These are phyloP conservation scores for Mycena vitilis DNA, from an alignment of 768 basidiomycete genomes.

Conservation along the genomic window DNA sequence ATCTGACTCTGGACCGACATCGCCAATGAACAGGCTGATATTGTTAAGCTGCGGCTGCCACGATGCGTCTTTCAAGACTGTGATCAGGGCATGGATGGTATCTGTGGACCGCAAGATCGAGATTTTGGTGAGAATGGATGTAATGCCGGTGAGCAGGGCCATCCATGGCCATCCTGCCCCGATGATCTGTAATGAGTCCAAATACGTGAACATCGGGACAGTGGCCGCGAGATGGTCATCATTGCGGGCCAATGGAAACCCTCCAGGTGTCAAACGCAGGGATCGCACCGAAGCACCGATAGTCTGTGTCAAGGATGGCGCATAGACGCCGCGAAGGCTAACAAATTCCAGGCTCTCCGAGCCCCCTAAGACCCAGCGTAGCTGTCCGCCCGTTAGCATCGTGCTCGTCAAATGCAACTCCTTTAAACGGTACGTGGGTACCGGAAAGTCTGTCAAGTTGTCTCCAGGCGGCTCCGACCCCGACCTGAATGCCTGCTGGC, in stretches of 20 bases:
- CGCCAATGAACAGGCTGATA: too few species aligned
- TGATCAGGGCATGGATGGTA: neutral
- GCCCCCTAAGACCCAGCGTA: neutral
- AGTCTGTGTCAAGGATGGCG: neutral
- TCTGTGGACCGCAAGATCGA: neutral
- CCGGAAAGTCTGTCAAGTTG: neutral
- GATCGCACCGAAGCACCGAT: neutral
- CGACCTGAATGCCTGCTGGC: neutral
- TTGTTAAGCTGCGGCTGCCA: conserved; percentile 7
- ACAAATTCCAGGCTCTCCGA: neutral
- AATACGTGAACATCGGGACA: neutral
- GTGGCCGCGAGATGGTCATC: neutral
- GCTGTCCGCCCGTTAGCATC: neutral
- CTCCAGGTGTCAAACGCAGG: neutral
- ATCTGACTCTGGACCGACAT: too few species aligned
- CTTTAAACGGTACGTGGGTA: neutral
- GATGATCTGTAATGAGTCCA: neutral
- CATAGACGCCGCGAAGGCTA: neutral
- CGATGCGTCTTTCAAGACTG: neutral
- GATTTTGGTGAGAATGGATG: neutral
- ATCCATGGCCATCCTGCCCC: neutral
- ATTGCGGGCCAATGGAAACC: neutral
- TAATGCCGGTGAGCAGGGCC: neutral
- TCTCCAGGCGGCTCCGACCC: neutral
- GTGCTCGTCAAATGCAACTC: neutral